These are phyloP conservation scores for Populus ilicifolia DNA, from an alignment of 345 rosid genomes.

Conservation along the genomic window DNA sequence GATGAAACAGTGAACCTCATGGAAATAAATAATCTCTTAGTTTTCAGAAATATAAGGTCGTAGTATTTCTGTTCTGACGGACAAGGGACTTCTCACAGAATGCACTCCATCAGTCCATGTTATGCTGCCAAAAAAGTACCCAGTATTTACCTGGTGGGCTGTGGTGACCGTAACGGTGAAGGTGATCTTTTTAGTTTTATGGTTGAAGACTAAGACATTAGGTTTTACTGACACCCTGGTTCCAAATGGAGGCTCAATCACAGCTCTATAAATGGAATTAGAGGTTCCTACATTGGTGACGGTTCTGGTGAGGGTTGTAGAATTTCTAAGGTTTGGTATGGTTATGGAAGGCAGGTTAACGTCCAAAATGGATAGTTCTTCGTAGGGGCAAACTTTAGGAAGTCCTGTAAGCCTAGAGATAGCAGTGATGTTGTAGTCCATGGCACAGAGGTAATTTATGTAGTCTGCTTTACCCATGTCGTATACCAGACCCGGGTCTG, in stretches of 20 bases:
- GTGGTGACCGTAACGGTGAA: slow-evolving; percentile 24
- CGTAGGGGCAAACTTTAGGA: slow-evolving; percentile 19
- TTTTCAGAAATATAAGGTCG: slow-evolving; percentile 7
- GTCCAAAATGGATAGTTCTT: slow-evolving; percentile 33
- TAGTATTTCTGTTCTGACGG: slow-evolving; percentile 39
- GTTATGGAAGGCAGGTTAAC: slow-evolving; percentile 61
- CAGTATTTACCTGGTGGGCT: slow-evolving; percentile 29
- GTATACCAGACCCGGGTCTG: slow-evolving; percentile 55
- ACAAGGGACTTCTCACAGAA: slow-evolving; percentile 44
- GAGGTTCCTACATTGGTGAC: slow-evolving; percentile 54
- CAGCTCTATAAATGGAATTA: slow-evolving; percentile 34
- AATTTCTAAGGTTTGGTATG: slow-evolving; percentile 43
- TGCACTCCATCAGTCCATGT: slow-evolving; percentile 46
- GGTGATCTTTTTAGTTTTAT: slow-evolving; percentile 13
- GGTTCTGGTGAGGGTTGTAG: slow-evolving; percentile 32
- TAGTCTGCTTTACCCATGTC: slow-evolving; percentile 48
- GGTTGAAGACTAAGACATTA: slow-evolving; percentile 17
- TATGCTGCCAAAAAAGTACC: slow-evolving; percentile 59
- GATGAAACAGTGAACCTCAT: too few species aligned
- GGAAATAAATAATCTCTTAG: background rate
- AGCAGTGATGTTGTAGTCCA: slow-evolving; percentile 38
- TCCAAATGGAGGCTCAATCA: slow-evolving; percentile 42
- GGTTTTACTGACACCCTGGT: slow-evolving; percentile 25
- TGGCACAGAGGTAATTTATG: slow-evolving; percentile 51
- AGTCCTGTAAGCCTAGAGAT: slow-evolving; percentile 35